Evolutionary conservation across 352 stramenopile genomes (phyloP), one percentile per base, ranked within the genome.

Genomic region (Globisporangium abappressorium): DNA sequence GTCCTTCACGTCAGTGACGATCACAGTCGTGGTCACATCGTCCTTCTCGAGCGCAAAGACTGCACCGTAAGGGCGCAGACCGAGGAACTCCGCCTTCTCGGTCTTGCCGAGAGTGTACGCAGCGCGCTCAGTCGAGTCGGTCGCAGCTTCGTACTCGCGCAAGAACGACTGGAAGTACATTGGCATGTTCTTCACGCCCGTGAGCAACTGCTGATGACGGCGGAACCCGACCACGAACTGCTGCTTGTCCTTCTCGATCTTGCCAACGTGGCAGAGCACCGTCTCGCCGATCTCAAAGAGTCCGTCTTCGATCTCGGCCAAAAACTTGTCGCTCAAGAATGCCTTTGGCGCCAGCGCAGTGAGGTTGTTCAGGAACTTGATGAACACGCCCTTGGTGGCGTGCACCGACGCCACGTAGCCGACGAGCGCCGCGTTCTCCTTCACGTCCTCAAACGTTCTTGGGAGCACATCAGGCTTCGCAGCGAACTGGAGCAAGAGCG

Each of bases 261-360:
- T 95, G 57, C 88, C 81, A 26, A 96, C 85, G 24, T 70, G 76
- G 68, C 89, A 95, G 8, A 91, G 77, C 9, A 96, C 87, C 0
- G 89, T 96, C 70, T 96, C 89, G 54, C 89, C 89, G 34, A 92
- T 91, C 68, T 96, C 84, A 55, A 96, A 96, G 59, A 90, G 74
- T 4, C 78, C 84, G 30, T 94, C 84, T 5, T 89, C 76, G 49
- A 93, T 80, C 22, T 87, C 69, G 1, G 80, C 70, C 33, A 94
- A 75, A 30, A 92, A 96, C 70, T 88, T 81, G 65, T 93, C 78
- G 55, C 80, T 89, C 53, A 96, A 61, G 43, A 85, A 94, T 5
- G 76, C 82, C 74, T 95, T 95, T 0, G 87, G 89, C 2, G 87
- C 85, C 5, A 97, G 70, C 2, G 85, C 87, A 18, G 91, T 90